These are phyloP conservation scores for Rachicladosporium sp. DNA, from an alignment of 2,329 filamentous ascomycete genomes.

Conservation along the genomic window DNA sequence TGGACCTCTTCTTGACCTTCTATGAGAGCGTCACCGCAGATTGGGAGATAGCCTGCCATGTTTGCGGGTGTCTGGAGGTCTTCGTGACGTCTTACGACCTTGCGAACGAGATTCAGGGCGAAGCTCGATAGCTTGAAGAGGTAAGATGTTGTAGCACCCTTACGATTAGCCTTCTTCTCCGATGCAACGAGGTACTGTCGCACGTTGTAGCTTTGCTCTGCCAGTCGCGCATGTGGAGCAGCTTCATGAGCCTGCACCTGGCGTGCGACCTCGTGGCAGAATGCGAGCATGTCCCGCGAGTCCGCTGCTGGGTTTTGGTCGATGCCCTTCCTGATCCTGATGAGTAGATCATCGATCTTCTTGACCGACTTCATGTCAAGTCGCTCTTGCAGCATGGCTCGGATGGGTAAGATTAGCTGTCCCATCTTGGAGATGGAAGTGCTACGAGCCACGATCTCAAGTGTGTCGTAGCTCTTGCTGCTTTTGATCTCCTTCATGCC, in stretches of 20 bases:
- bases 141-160: conserved; percentile 63
- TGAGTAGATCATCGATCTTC: conserved; percentile 82
- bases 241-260: conserved; percentile 51
- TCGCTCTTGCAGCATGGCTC: conserved; percentile 67
- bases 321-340: conserved; percentile 71
- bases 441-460: conserved; percentile 80
- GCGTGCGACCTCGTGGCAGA: conserved; percentile 90
- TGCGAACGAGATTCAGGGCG: conserved; percentile 72
- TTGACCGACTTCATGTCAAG: conserved; percentile 70
- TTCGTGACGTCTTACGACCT: conserved; percentile 76
- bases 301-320: conserved; percentile 68
- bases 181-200: conserved; percentile 68
- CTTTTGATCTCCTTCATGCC: conserved; percentile 97
- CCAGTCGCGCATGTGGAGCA: conserved; percentile 20
- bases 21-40: conserved; percentile 77
- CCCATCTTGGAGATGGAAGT: conserved; percentile 64
- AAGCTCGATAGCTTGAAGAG: conserved; percentile 82
- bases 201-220: conserved; percentile 44
- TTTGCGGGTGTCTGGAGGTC: conserved; percentile 68
- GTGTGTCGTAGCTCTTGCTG: conserved; percentile 95
- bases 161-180: conserved; percentile 44
- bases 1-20: conserved; percentile 86
- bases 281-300: conserved; percentile 72
- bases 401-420: conserved; percentile 65
- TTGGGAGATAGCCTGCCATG: conserved; percentile 71